phyloP scores from a whole-genome alignment of 345 rosid species.

The Eutrema yunnanense region DNA sequence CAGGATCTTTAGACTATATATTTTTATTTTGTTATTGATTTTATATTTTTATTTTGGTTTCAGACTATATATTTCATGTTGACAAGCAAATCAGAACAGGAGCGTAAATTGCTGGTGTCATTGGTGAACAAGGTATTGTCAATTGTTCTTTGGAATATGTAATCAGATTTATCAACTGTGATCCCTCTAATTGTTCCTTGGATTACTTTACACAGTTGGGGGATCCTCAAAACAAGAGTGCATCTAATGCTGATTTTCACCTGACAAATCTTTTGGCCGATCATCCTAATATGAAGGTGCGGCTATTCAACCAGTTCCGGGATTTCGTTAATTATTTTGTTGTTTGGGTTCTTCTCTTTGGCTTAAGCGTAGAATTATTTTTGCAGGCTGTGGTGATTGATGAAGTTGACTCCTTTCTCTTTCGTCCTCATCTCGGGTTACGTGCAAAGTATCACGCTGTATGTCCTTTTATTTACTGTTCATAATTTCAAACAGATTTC shows the following conservation, averaged over 20 bases:
- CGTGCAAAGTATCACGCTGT: slow-evolving; percentile 92
- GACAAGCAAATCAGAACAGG: slow-evolving; percentile 91
- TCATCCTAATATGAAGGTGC: slow-evolving; percentile 98
- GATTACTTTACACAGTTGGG: slow-evolving; percentile 58
- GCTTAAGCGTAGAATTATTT: background rate
- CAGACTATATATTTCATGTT: slow-evolving; percentile 74
- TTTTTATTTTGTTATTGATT: background rate
- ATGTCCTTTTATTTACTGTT: slow-evolving; percentile 27
- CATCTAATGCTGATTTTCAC: slow-evolving; percentile 94
- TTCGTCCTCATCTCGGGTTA: slow-evolving; percentile 78
- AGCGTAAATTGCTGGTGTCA: slow-evolving; percentile 74
- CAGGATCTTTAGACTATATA: background rate
- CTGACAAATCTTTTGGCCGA: slow-evolving; percentile 82
- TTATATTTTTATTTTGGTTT: slow-evolving; percentile 7
- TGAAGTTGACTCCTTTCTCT: slow-evolving; percentile 88
- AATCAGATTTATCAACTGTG: background rate
- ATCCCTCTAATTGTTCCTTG: slow-evolving; percentile 6
- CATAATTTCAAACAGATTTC: background rate
- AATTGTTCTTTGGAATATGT: background rate
- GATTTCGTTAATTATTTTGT: background rate
- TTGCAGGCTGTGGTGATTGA: slow-evolving; percentile 84
- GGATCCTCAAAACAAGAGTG: slow-evolving; percentile 94
- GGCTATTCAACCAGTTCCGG: background rate
- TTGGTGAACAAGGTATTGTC: slow-evolving; percentile 76
- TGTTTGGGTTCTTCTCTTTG: slow-evolving; percentile 8